A percentile compares a stretch with the other conserved stretches of the same genome.
phyloP scores from a whole-genome alignment of 306 rosid species.

The Cucumis cinereus region DNA sequence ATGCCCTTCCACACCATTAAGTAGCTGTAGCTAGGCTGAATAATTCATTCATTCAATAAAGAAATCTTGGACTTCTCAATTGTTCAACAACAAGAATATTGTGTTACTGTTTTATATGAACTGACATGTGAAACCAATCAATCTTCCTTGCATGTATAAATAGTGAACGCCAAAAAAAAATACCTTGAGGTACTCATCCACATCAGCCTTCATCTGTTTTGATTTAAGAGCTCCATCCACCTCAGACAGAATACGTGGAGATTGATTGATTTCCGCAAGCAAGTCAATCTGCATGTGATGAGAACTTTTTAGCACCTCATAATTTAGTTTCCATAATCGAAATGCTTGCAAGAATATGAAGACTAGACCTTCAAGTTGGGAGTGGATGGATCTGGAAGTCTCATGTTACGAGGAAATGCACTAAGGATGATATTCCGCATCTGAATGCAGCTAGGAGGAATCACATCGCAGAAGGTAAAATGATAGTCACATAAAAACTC shows the following conservation, averaged over 20 bases:
- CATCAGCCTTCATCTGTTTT: slow-evolving; percentile 83
- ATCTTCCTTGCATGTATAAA: not conserved
- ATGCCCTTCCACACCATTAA: not conserved
- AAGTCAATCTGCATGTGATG: slow-evolving; percentile 64
- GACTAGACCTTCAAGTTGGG: slow-evolving; percentile 70
- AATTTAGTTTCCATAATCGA: not conserved
- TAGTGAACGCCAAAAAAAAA: not conserved
- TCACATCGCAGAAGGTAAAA: slow-evolving; percentile 89
- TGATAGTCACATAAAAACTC: slow-evolving; percentile 96
- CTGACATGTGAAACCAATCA: not conserved
- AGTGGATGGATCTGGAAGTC: slow-evolving; percentile 93
- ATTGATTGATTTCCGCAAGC: slow-evolving; percentile 78
- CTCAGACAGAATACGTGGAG: slow-evolving; percentile 86
- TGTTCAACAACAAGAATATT: not conserved
- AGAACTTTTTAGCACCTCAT: not conserved
- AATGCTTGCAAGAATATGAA: not conserved
- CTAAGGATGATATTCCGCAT: slow-evolving; percentile 95
- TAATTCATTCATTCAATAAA: not conserved
- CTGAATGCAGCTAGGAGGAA: slow-evolving; percentile 97
- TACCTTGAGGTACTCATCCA: slow-evolving; percentile 91
- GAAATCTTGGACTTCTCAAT: not conserved
- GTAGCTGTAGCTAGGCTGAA: not conserved
- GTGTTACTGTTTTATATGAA: not conserved
- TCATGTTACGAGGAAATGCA: slow-evolving; percentile 97
- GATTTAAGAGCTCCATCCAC: slow-evolving; percentile 78